A percentile compares a stretch with the other conserved stretches of the same genome.
These are phyloP conservation scores for Saturnispora galanensis DNA, from an alignment of 805 yeast genomes.

Conservation along the genomic window DNA sequence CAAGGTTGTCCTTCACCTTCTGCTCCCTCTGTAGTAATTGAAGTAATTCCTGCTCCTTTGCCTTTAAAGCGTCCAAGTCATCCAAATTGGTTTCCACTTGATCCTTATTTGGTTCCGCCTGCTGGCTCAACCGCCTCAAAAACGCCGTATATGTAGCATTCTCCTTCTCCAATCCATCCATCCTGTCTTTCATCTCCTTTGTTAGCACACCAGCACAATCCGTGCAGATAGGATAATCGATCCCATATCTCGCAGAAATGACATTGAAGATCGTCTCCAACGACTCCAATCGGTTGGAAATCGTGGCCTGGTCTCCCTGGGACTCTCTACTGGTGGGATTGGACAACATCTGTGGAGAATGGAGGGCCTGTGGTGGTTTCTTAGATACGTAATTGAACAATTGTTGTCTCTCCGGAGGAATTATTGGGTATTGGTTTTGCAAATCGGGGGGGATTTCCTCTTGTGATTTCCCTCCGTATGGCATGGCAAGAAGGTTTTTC, in stretches of 20 bases:
- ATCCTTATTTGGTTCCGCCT: conserved; percentile 33
- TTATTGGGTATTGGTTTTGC: conserved; percentile 20
- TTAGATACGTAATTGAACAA: conserved; percentile 26
- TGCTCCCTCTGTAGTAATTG: conserved; percentile 35
- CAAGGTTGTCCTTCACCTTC: conserved; percentile 33
- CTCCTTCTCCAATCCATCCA: conserved; percentile 65
- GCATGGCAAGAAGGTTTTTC: conserved; percentile 36
- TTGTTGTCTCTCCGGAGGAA: conserved; percentile 32
- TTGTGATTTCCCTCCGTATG: conserved; percentile 17
- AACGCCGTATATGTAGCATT: conserved; percentile 71
- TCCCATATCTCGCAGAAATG: conserved; percentile 64
- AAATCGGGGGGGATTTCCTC: conserved; percentile 10
- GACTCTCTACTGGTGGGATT: too few species aligned
- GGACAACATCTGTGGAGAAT: too few species aligned
- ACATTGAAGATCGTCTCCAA: conserved; percentile 61
- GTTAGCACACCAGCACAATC: conserved; percentile 70
- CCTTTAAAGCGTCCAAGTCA: conserved; percentile 38
- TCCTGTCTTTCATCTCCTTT: conserved; percentile 54
- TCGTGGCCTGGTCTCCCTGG: neutral
- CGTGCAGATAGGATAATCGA: conserved; percentile 79
- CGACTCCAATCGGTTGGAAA: conserved; percentile 27
- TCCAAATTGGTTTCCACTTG: conserved; percentile 37
- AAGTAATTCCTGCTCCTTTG: conserved; percentile 29
- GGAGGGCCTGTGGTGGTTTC: conserved; percentile 10
- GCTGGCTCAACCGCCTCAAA: conserved; percentile 54